Evolutionary conservation across 139 green algal species (phyloP).

Genomic region (Mesostigma viride): DNA sequence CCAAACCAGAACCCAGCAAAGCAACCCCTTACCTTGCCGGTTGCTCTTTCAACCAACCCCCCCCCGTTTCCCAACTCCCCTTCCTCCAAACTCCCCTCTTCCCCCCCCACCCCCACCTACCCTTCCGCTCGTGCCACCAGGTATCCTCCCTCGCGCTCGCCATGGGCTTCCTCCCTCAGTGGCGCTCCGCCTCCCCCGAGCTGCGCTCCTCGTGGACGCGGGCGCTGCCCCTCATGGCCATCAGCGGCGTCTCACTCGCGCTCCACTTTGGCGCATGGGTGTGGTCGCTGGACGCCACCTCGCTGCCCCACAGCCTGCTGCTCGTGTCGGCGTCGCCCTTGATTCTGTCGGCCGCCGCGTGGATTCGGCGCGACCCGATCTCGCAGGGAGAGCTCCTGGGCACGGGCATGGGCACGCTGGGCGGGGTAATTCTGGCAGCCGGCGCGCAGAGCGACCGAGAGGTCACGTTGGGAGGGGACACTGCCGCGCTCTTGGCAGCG

Average conservation of each 20-base stretch:
- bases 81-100: too few species aligned
- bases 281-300: conserved; percentile 24
- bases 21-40: too few species aligned
- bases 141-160: too few species aligned
- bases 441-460: background rate
- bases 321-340: conserved; percentile 58
- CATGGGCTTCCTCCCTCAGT: too few species aligned
- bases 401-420: conserved; percentile 3
- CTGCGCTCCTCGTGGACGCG: background rate
- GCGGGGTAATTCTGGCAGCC: background rate
- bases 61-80: too few species aligned
- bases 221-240: conserved; percentile 3
- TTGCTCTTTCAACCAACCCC: too few species aligned
- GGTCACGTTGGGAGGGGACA: conserved; percentile 49
- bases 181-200: background rate
- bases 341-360: conserved; percentile 42
- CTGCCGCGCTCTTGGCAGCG: conserved; percentile 41
- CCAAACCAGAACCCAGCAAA: too few species aligned
- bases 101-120: too few species aligned
- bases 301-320: conserved; percentile 63
- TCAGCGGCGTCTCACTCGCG: conserved; percentile 46
- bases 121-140: too few species aligned
- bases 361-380: conserved; percentile 45
- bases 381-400: conserved; percentile 25
- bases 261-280: conserved; percentile 66